Evolutionary conservation across 1,139 yeast species (phyloP), one percentile per base, ranked within the genome.

Genomic region (Hanseniaspora gamundiae): DNA sequence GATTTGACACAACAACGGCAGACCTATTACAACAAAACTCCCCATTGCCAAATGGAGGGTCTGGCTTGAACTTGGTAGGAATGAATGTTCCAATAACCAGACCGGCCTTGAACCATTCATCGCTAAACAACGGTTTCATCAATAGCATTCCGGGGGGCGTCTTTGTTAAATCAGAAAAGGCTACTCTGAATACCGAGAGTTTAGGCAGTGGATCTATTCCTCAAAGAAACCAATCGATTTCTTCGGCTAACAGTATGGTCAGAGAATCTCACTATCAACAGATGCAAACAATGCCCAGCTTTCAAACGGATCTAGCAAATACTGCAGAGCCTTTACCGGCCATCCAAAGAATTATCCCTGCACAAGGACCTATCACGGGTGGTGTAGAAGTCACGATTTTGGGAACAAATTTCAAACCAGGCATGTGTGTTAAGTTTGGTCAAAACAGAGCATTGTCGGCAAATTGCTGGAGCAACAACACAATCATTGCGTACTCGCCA

Each of bases 401-500:
- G 39, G 98, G 98, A 3, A 73, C 78, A 45, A 85, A 87, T 49
- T 88, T 91, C 68, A 77, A 79, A 47, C 83, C 84, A 13, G 95
- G 94, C 1, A 69, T 87, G 49, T 68, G 71, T 31, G 95, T 88
- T 19, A 80, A 82, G 60, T 91, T 91, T 64, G 98, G 98, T 40
- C 76, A 83, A 6, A 80, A 78, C 57, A 70, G 73, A 49, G 93
- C 96, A 0, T 67, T 85, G 42, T 84, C 94, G 1, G 86, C 96
- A 2, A 95, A 87, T 58, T 87, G 94, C 61, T 91, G 97, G 97
- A 85, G 94, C 41, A 94, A 84, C 39, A 76, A 93, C 3, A 91
- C 98, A 0, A 82, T 91, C 48, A 95, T 91, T 2, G 86, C 96
- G 0, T 88, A 84, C 55, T 67, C 88, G 42, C 98, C 98, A 3